These are phyloP conservation scores for Colletotrichum filicis DNA, from an alignment of 2,329 filamentous ascomycete species.

Conservation along the genomic window DNA sequence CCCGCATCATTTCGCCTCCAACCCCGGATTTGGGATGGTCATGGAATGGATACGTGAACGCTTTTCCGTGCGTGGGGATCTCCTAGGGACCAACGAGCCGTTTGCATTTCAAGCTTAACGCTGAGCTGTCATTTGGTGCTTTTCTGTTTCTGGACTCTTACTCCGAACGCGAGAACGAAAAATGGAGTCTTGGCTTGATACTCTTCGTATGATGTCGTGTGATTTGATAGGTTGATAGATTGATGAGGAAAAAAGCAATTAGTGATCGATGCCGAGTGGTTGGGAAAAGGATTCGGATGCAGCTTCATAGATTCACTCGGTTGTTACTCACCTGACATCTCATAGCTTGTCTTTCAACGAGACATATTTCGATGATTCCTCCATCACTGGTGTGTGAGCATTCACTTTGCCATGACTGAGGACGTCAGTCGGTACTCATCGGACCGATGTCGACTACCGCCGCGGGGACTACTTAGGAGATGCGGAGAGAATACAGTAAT, in stretches of 20 bases:
- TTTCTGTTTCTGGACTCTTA: no score
- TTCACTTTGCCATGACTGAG: neutral
- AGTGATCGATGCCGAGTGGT: neutral
- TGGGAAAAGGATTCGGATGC: neutral
- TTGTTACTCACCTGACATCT: neutral
- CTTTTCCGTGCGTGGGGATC: slow-evolving; percentile 15
- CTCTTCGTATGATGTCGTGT: no score
- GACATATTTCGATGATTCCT: neutral
- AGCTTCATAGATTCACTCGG: neutral
- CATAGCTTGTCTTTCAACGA: neutral
- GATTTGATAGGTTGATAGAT: neutral
- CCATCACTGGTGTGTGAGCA: neutral
- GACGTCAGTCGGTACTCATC: neutral
- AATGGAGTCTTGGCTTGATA: neutral
- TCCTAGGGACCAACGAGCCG: neutral
- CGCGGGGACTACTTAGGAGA: neutral
- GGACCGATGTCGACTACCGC: neutral
- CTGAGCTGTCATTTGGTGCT: no score
- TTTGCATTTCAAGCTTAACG: neutral
- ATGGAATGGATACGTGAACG: neutral
- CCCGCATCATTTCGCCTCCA: slow-evolving; percentile 20
- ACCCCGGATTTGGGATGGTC: slow-evolving; percentile 21
- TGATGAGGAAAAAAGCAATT: neutral
- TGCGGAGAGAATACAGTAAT: neutral
- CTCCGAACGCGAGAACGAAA: slow-evolving; percentile 14